Evolutionary conservation across 2,329 filamentous ascomycete genomes (phyloP).

Genomic region (Apiospora phragmitis): DNA sequence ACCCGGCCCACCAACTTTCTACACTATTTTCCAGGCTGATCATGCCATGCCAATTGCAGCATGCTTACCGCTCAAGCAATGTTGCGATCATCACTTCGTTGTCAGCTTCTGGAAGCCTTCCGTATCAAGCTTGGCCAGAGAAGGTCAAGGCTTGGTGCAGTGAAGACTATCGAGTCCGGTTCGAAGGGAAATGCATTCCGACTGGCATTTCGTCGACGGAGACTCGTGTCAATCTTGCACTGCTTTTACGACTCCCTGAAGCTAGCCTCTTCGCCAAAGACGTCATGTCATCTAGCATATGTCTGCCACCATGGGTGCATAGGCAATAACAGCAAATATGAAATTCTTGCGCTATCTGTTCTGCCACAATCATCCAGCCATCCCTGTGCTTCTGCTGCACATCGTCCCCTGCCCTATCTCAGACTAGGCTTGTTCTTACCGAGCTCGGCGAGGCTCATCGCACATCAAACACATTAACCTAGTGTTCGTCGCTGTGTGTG

Average conservation of each 20-base stretch:
- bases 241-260: not conserved
- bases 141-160: not conserved
- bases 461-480: constrained; percentile 3
- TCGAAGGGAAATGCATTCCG: not conserved
- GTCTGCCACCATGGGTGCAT: not conserved
- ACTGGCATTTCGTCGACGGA: not conserved
- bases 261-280: not conserved
- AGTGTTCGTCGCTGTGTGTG: not conserved
- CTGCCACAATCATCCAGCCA: not conserved
- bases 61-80: constrained; percentile 6
- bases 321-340: not conserved
- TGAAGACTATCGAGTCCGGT: not conserved
- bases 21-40: not conserved
- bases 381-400: not conserved
- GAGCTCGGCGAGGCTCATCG: constrained; percentile 3
- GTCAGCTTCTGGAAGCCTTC: constrained; percentile 5
- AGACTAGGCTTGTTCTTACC: not conserved
- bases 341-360: not conserved
- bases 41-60: constrained; percentile 4
- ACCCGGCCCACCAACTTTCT: not conserved
- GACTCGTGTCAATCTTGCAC: not conserved
- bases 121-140: not conserved
- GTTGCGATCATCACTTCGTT: constrained; percentile 1
- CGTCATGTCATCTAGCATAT: not conserved
- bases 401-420: not conserved